These are phyloP conservation scores for Syzygium grande DNA, from an alignment of 345 rosid genomes.

Conservation along the genomic window DNA sequence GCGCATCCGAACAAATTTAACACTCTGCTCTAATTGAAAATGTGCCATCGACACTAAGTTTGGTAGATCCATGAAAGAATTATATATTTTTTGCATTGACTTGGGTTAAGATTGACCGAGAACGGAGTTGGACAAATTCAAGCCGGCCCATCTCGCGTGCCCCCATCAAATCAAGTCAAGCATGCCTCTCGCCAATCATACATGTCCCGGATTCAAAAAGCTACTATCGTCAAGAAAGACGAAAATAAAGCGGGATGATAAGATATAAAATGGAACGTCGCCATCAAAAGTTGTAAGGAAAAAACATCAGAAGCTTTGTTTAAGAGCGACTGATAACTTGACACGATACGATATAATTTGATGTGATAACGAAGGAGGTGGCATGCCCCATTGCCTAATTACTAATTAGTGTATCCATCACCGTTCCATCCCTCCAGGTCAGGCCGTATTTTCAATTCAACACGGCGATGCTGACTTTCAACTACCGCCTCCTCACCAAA, in stretches of 20 bases:
- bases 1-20: neutral
- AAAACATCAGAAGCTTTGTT: neutral
- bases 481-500: neutral
- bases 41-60: neutral
- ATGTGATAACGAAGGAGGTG: neutral
- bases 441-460: neutral
- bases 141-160: neutral
- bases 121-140: neutral
- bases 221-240: fast-evolving
- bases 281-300: neutral
- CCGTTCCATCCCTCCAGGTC: neutral
- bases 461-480: neutral
- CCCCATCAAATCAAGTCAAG: neutral
- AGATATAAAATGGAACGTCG: neutral
- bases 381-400: neutral
- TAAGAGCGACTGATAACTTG: no score
- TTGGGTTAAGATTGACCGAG: neutral
- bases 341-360: neutral
- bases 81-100: neutral
- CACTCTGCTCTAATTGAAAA: neutral
- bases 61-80: neutral
- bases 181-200: neutral
- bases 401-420: neutral
- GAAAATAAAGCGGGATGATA: neutral
- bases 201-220: neutral